A percentile compares a stretch with the other conserved stretches of the same genome.
Evolutionary conservation across 129 eudicot species (phyloP).

Genomic region (Lactuca saligna): DNA sequence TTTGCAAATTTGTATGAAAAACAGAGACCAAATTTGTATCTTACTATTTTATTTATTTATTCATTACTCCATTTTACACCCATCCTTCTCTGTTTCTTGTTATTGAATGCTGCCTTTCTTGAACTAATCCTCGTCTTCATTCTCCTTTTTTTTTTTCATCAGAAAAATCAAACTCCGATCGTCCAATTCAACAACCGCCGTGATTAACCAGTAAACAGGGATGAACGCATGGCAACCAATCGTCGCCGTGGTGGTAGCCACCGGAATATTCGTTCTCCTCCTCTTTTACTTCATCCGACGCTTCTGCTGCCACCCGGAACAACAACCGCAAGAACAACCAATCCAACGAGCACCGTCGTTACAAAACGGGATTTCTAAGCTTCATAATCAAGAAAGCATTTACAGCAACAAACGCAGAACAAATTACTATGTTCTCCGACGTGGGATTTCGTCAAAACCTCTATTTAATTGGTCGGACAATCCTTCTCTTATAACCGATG

Average conservation of each 20-base stretch:
- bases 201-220: neutral
- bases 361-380: conserved; percentile 49
- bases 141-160: conserved; percentile 7
- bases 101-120: conserved; percentile 34
- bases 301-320: conserved; percentile 16
- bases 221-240: conserved; percentile 38
- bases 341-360: conserved; percentile 31
- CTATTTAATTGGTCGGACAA: conserved; percentile 73
- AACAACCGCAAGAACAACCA: conserved; percentile 22
- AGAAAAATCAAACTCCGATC: conserved; percentile 6
- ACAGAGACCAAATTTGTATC: neutral
- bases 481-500: conserved; percentile 76
- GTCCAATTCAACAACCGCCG: neutral
- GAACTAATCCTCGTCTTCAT: conserved; percentile 29
- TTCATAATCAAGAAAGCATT: conserved; percentile 35
- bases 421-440: conserved; percentile 52
- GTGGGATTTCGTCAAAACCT: conserved; percentile 46
- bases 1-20: neutral
- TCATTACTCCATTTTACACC: conserved; percentile 17
- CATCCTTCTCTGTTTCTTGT: conserved; percentile 20
- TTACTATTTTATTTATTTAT: neutral
- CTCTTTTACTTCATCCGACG: conserved; percentile 24
- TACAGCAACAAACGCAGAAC: conserved; percentile 30
- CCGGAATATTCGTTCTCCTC: conserved; percentile 34
- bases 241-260: conserved; percentile 13